phyloP scores from a whole-genome alignment of 306 rosid species.

The Hippophae rhamnoides region DNA sequence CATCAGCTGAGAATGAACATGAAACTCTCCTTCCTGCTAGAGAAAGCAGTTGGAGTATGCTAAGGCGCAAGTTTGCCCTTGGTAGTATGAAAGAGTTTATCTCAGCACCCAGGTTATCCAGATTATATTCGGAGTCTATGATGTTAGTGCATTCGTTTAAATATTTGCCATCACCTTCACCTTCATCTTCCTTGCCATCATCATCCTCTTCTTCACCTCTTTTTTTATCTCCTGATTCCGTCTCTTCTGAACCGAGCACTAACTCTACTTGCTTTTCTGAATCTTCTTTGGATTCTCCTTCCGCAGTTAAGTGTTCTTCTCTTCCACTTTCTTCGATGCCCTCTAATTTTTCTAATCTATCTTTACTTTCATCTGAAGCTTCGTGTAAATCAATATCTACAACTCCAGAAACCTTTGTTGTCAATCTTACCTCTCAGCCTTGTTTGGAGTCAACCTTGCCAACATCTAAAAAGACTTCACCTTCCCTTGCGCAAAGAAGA shows the following conservation, averaged over 20 bases:
- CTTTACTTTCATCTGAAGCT: conserved; percentile 37
- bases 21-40: conserved; percentile 94
- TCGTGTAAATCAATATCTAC: conserved; percentile 32
- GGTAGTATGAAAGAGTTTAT: conserved; percentile 65
- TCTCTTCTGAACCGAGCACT: conserved; percentile 71
- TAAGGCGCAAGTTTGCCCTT: conserved; percentile 71
- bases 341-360: conserved; percentile 47
- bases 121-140: conserved; percentile 79
- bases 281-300: conserved; percentile 63
- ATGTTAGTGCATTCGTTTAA: conserved; percentile 48
- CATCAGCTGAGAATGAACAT: conserved; percentile 60
- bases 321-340: conserved; percentile 37
- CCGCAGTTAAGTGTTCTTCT: conserved; percentile 32
- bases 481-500: conserved; percentile 86
- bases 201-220: conserved; percentile 47
- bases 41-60: conserved; percentile 82
- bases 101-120: conserved; percentile 51
- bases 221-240: conserved; percentile 73
- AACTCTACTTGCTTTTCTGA: conserved; percentile 53
- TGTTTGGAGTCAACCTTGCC: conserved; percentile 33
- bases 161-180: conserved; percentile 45
- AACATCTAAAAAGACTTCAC: conserved; percentile 48
- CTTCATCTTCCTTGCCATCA: conserved; percentile 24
- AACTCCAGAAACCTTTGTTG: conserved; percentile 31
- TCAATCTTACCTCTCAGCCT: conserved; percentile 31